Evolutionary conservation across 495 filamentous ascomycete genomes (phyloP).

Genomic region (Aspergillus conjunctus): DNA sequence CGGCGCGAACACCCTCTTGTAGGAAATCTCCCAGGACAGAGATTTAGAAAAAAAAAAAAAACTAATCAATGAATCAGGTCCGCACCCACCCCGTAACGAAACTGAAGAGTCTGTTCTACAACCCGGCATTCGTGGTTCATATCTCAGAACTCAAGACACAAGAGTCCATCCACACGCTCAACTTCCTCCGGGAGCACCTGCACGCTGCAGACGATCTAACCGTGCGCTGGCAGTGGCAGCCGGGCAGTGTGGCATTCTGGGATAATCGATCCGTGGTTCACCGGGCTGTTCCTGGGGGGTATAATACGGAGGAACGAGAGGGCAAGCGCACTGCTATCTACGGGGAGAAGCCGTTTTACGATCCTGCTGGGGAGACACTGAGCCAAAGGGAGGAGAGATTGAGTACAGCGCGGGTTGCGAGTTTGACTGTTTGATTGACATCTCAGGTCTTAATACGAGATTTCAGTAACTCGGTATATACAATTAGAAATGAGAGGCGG

Average conservation of each 20-base stretch:
- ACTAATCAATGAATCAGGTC: not conserved
- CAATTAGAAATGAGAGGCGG: no score
- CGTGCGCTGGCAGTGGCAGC: slow-evolving; percentile 12
- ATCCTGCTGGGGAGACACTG: not conserved
- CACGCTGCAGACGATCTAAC: slow-evolving; percentile 7
- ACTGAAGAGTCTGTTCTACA: slow-evolving; percentile 10
- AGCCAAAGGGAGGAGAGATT: not conserved
- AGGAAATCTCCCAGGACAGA: not conserved
- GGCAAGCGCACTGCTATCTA: slow-evolving; percentile 7
- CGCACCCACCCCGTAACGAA: slow-evolving; percentile 7
- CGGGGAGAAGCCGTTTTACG: slow-evolving; percentile 13
- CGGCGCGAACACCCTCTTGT: slow-evolving; percentile 14
- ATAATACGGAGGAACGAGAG: slow-evolving; percentile 14
- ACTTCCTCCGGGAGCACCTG: slow-evolving; percentile 13
- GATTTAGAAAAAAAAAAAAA: not conserved
- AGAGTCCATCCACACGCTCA: slow-evolving; percentile 1
- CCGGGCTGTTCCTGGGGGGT: slow-evolving; percentile 5
- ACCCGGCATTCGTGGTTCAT: slow-evolving; percentile 9
- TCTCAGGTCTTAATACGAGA: no score
- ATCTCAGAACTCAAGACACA: slow-evolving; percentile 9
- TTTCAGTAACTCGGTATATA: no score
- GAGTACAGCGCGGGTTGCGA: not conserved
- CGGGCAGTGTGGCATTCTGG: slow-evolving; percentile 14
- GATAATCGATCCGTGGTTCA: slow-evolving; percentile 10
- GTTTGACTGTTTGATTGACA: not conserved